Conservation (phyloP, 192 early-diverging fungal genomes). For the Coemansia sp. region DNA sequence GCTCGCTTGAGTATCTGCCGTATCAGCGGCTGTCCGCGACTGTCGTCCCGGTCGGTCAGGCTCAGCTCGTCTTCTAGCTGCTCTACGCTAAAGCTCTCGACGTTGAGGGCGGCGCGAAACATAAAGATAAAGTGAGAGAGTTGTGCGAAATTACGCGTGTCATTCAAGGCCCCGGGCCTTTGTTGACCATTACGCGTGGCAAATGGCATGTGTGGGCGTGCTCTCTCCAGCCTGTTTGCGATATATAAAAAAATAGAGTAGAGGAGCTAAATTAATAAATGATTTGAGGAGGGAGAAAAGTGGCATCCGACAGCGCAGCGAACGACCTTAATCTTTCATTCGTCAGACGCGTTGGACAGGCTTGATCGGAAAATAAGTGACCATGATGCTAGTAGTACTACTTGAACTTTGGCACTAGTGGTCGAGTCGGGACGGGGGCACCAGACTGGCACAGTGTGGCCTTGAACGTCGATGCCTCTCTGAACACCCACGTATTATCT, state of each 20-base stretch:
- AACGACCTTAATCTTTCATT: background rate
- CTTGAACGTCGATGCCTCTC: slow-evolving; percentile 37
- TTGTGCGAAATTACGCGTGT: slow-evolving; percentile 37
- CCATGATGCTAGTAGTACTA: background rate
- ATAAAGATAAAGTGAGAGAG: slow-evolving; percentile 30
- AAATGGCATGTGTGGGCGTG: slow-evolving; percentile 20
- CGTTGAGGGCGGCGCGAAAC: slow-evolving; percentile 23
- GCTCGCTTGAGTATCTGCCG: slow-evolving; percentile 13
- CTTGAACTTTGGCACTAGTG: slow-evolving; percentile 36
- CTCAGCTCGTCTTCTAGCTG: slow-evolving; percentile 29
- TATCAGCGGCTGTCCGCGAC: background rate
- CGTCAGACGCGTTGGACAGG: too few species aligned
- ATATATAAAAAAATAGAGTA: background rate
- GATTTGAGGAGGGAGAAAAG: background rate
- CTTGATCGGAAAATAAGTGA: background rate
- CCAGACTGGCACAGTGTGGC: slow-evolving; percentile 47
- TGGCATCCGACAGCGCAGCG: background rate
- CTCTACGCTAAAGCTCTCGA: slow-evolving; percentile 17
- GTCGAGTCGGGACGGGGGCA: slow-evolving; percentile 33
- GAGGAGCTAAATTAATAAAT: background rate
- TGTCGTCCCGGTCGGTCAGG: background rate
- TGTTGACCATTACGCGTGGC: slow-evolving; percentile 5
- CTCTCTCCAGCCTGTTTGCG: background rate
- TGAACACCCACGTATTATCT: slow-evolving; percentile 34
- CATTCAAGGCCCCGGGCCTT: slow-evolving; percentile 8